Evolutionary conservation across 495 filamentous ascomycete genomes (phyloP), one percentile per base, ranked within the genome.

Genomic region (Aspergillus incahuasiensis): DNA sequence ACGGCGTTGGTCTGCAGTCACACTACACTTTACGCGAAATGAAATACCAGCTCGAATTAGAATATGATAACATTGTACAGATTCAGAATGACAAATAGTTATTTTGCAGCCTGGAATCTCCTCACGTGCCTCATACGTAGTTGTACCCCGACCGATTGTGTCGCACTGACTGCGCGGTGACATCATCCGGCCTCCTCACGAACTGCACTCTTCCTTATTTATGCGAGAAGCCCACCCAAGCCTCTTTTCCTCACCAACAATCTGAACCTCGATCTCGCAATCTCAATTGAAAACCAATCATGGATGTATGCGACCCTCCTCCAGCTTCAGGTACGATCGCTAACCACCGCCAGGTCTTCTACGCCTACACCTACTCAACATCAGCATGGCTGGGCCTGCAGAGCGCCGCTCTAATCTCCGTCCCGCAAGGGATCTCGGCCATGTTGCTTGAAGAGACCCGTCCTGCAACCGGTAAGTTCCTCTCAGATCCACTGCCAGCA

Each of bases 371-470:
- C 48, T 85, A 86, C 66, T 76, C 79, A 19, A 85, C 86, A 20
- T 73, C 83, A 6, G 80, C 72, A 58, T 90, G 86, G 87, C 78
- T 89, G 44, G 62, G 77, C 18, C 61, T 88, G 12, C 87, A 94
- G 72, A 81, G 86, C 35, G 12, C 84, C 4, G 77, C 86, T 0
- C 73, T 92, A 38, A 78, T 89, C 46, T 54, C 75, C 5, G 82
- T 83, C 20, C 89, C 89, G 0, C 80, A 81, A 35, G 75, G 90
- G 54, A 83, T 92, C 34, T 75, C 81, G 48, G 73, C 79, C 7
- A 65, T 89, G 55, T 75, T 91, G 2, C 76, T 82, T 1, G 75
- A 80, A 22, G 82, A 85, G 30, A 75, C 79, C 38, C 69, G 82
- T 20, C 69, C 81, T 61, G 68, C 80, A 30, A 77, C 82, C 21